Conservation (phyloP, 805 yeast genomes). For the Candida gorgasii region DNA sequence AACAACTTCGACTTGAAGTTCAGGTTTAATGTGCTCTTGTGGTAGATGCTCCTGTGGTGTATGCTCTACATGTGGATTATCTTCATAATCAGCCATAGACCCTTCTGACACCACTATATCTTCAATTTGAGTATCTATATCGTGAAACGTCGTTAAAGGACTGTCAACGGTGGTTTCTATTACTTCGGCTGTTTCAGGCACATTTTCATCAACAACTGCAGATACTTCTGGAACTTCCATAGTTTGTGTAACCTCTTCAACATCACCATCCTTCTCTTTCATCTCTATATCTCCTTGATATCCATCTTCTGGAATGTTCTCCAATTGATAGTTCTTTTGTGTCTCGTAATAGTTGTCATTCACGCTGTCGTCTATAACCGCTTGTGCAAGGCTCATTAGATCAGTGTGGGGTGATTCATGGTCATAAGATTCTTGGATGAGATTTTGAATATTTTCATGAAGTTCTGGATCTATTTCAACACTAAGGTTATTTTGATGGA, state of each 20-base stretch:
- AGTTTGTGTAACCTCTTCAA: background rate
- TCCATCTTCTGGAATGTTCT: too few species aligned
- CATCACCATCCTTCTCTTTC: conserved; percentile 3
- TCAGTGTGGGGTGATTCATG: background rate
- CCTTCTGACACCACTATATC: conserved; percentile 17
- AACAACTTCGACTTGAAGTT: too few species aligned
- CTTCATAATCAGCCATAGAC: conserved; percentile 21
- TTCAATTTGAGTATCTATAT: conserved; percentile 6
- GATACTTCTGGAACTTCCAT: background rate
- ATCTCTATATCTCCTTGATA: conserved; percentile 5
- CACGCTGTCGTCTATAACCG: conserved; percentile 1
- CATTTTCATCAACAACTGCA: too few species aligned
- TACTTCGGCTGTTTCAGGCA: background rate
- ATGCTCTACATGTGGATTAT: conserved; percentile 5
- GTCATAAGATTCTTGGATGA: conserved; percentile 6
- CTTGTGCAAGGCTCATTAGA: conserved; percentile 6
- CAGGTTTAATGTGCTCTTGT: too few species aligned
- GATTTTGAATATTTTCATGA: conserved; percentile 5
- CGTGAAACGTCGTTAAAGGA: background rate
- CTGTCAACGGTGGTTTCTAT: background rate
- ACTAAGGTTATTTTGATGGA: conserved; percentile 37
- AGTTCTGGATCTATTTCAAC: conserved; percentile 12
- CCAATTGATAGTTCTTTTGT: too few species aligned
- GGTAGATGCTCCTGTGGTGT: too few species aligned
- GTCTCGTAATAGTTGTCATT: conserved; percentile 1